Base-by-base conservation (phyloP, 768 basidiomycete species). In the Rhodotorula paludigena region DNA sequence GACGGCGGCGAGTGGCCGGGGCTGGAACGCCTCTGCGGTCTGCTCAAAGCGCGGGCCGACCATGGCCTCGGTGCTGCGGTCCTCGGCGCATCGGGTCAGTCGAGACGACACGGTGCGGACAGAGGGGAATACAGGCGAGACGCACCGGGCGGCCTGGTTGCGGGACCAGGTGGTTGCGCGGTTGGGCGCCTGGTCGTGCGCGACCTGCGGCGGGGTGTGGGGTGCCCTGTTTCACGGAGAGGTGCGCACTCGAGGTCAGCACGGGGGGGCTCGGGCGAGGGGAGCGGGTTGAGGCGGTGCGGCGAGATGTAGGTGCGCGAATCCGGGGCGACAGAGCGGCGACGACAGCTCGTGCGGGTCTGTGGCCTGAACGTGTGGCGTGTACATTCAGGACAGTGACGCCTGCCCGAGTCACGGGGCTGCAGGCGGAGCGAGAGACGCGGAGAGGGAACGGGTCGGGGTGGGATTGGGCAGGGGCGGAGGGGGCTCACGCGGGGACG, bases 1-100 rank as follows among this genome's bases (percentile, higher is more conserved):
- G 88, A 97, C 92, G 4, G 94, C 96, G 67, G 89, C 89, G 70
- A 87, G 82, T 20, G 94, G 88, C 64, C 85, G 85, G 3, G 96
- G 94, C 78, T 99, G 96, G 63, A 90, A 82, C 48, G 86, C 86
- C 83, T 92, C 85, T 44, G 80, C 81, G 36, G 90, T 91, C 81
- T 98, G 96, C 80, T 97, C 94, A 77, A 97, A 96, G 28, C 92
- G 86, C 21, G 93, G 87, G 60, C 85, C 84, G 51, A 76, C 65
- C 75, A 77, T 79, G 10, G 80, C 79, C 45, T 77, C 73, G 3
- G 75, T 75, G 42, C 78, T 79, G 52, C 33, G 14, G 33, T 3
- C 35, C 28, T 12, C 1, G 51, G 32, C 12, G 21, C 20, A 5
- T 6, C 8, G 51, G 47, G 25, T 47, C 15, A 8, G 16, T 20